Evolutionary conservation across 1,284 basidiomycete genomes (phyloP).

Genomic region (Naganishia cerealis): DNA sequence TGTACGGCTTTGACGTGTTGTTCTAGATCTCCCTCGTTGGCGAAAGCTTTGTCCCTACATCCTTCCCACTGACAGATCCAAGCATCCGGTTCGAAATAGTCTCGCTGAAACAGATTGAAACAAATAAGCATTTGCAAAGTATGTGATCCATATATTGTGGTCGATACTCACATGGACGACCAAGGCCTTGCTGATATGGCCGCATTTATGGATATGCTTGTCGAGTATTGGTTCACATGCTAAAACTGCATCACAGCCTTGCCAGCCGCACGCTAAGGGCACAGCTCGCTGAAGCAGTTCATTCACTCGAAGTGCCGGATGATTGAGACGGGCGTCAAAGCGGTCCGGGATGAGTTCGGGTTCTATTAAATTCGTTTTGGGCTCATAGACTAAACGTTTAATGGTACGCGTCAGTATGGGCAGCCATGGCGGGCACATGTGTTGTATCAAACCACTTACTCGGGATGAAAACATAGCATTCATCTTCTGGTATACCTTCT

Average conservation of each 20-base stretch:
- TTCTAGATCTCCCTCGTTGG: constrained; percentile 3
- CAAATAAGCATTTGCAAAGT: not conserved
- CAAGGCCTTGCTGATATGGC: constrained; percentile 22
- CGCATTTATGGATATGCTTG: constrained; percentile 18
- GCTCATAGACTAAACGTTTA: constrained; percentile 8
- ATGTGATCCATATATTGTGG: not conserved
- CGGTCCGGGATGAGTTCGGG: constrained; percentile 26
- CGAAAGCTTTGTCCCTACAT: constrained; percentile 4
- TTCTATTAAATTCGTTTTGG: constrained; percentile 8
- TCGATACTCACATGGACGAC: not conserved
- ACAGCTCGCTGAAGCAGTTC: constrained; percentile 7
- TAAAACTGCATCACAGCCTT: constrained; percentile 15
- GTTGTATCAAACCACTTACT: not conserved
- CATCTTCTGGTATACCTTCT: constrained; percentile 3
- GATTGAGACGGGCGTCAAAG: constrained; percentile 12
- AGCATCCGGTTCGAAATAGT: constrained; percentile 19
- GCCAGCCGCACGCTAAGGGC: constrained; percentile 11
- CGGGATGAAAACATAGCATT: constrained; percentile 18
- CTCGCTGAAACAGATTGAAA: not conserved
- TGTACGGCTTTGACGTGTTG: constrained; percentile 24
- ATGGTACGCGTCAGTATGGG: not conserved
- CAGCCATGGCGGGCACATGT: not conserved
- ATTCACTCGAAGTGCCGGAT: constrained; percentile 19
- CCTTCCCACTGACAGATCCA: constrained; percentile 23
- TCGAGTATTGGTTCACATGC: constrained; percentile 22